Evolutionary conservation across 805 yeast genomes (phyloP).

Genomic region (Yamadazyma phyllophila): DNA sequence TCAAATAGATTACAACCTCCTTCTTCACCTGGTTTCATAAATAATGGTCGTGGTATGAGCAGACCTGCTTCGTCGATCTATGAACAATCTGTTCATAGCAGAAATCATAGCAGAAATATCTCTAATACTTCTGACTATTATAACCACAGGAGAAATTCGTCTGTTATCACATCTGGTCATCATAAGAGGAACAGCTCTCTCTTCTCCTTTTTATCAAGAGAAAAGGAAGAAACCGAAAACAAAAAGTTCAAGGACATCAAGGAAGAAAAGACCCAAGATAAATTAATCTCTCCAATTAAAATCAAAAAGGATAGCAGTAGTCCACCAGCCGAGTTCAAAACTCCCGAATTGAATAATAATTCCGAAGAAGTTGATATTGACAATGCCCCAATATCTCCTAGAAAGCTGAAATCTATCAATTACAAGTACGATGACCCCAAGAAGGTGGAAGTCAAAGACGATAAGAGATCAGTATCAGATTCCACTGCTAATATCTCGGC

Average conservation of each 20-base stretch:
- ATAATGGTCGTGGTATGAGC: slow-evolving; percentile 3
- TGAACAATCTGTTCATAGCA: slow-evolving; percentile 33
- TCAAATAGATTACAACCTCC: background rate
- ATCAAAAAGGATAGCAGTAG: slow-evolving; percentile 17
- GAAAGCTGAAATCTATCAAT: slow-evolving; percentile 25
- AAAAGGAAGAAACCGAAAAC: slow-evolving; percentile 18
- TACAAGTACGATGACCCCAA: slow-evolving; percentile 15
- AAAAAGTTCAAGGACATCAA: slow-evolving; percentile 4
- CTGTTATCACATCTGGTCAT: slow-evolving; percentile 21
- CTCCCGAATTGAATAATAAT: slow-evolving; percentile 1
- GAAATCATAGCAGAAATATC: slow-evolving; percentile 41
- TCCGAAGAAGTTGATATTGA: slow-evolving; percentile 27
- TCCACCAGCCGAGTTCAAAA: background rate
- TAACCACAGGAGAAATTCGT: slow-evolving; percentile 27
- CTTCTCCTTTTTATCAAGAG: slow-evolving; percentile 47
- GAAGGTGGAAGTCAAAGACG: slow-evolving; percentile 16
- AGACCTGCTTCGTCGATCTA: slow-evolving; percentile 52
- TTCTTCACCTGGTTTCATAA: background rate
- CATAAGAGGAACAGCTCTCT: slow-evolving; percentile 65
- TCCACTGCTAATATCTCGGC: slow-evolving; percentile 19
- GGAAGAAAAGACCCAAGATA: slow-evolving; percentile 12
- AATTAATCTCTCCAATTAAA: slow-evolving; percentile 25
- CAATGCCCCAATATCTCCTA: slow-evolving; percentile 34
- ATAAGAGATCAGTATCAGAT: slow-evolving; percentile 36
- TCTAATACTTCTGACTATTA: slow-evolving; percentile 33